Evolutionary conservation across 2,329 filamentous ascomycete genomes (phyloP), one percentile per base, ranked within the genome.

Genomic region (Metarhizium robertsii): DNA sequence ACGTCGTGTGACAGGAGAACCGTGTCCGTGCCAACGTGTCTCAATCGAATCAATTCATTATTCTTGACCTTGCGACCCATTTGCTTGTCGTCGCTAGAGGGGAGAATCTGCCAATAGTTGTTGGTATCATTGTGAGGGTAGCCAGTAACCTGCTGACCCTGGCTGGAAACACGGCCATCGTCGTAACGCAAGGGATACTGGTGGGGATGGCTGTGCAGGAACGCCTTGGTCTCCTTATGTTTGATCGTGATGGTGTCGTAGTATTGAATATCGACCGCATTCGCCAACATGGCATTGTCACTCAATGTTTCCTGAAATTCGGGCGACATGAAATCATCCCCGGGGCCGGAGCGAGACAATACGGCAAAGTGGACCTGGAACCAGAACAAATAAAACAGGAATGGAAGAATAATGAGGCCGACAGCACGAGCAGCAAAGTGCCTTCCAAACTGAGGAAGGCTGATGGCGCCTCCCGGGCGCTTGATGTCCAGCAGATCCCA

Each of bases 321-420:
- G 1, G 94, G 94, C 4, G 88, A 91, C 94, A 99, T 99, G 75
- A 99, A 99, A 67, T 97, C 92, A 68, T 99, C 94, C 54, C 94
- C 94, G 48, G 94, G 92, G 40, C 94, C 94, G 53, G 94, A 97
- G 58, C 86, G 82, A 61, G 76, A 87, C 59, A 99, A 80, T 64
- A 99, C 90, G 48, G 90, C 80, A 71, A 99, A 99, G 75, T 99
- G 94, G 34, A 99, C 92, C 79, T 99, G 94, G 85, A 99, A 99
- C 94, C 94, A 99, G 80, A 99, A 97, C 50, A 99, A 83, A 73
- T 99, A 99, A 74, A 99, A 95, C 66, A 97, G 79, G 79, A 99
- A 96, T 14, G 94, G 94, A 62, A 97, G 83, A 62, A 96, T 70
- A 64, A 97, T 90, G 55, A 99, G 78, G 14, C 88, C 92, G 60